Evolutionary conservation across 2,329 filamentous ascomycete genomes (phyloP).

Genomic region (Periglandula ipomoeae): DNA sequence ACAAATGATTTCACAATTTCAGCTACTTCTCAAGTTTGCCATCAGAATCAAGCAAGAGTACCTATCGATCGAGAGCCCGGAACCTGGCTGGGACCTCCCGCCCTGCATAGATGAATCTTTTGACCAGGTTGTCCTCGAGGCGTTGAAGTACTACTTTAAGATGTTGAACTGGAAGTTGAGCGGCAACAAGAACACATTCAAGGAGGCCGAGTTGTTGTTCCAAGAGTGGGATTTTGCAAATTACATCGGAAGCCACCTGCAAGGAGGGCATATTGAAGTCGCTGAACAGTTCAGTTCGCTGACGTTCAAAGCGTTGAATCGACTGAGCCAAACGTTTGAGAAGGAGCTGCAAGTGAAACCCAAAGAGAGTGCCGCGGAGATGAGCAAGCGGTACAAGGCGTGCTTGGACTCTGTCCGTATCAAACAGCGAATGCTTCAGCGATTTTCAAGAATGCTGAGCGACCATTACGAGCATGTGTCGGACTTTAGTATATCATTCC

Average conservation of each 20-base stretch:
- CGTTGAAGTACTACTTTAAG: slow-evolving; percentile 95
- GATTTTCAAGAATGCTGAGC: slow-evolving; percentile 83
- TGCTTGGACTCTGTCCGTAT: slow-evolving; percentile 93
- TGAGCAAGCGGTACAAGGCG: slow-evolving; percentile 96
- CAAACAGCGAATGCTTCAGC: slow-evolving; percentile 89
- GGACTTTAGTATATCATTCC: slow-evolving; percentile 79
- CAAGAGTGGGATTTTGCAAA: slow-evolving; percentile 98
- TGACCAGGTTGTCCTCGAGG: slow-evolving; percentile 82
- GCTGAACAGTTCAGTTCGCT: slow-evolving; percentile 94
- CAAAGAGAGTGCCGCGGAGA: slow-evolving; percentile 74
- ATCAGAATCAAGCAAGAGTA: slow-evolving; percentile 91
- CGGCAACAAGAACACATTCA: slow-evolving; percentile 98
- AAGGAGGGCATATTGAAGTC: slow-evolving; percentile 90
- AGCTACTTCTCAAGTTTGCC: slow-evolving; percentile 82
- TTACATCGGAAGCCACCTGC: slow-evolving; percentile 81
- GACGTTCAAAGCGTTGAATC: slow-evolving; percentile 84
- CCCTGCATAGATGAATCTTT: slow-evolving; percentile 97
- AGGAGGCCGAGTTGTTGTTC: slow-evolving; percentile 93
- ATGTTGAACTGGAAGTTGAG: slow-evolving; percentile 97
- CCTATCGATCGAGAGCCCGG: slow-evolving; percentile 69
- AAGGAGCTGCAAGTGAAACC: slow-evolving; percentile 77
- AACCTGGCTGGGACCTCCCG: slow-evolving; percentile 90
- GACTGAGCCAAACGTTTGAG: slow-evolving; percentile 85
- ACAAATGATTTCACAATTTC: slow-evolving; percentile 96
- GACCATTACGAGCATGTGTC: slow-evolving; percentile 95